phyloP scores from a whole-genome alignment of 352 stramenopile species.

The Globisporangium nunn region DNA sequence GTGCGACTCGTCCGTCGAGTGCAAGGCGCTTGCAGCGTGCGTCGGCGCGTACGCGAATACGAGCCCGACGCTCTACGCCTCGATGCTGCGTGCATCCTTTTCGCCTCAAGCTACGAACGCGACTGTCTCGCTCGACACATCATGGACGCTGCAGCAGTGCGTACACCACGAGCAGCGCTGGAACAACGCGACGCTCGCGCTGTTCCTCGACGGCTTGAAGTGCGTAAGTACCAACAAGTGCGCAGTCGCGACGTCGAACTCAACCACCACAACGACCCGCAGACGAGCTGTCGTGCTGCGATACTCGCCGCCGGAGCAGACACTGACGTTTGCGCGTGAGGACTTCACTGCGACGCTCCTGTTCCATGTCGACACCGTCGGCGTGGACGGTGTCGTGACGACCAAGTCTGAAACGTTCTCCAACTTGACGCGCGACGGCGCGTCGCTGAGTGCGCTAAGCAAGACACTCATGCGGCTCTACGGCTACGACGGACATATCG shows the following conservation, averaged over 20 bases:
- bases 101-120: not conserved
- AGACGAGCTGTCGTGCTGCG: conserved; percentile 1
- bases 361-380: conserved; percentile 1
- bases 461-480: conserved; percentile 1
- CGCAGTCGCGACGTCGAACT: not conserved
- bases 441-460: not conserved
- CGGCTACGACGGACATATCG: not conserved
- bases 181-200: not conserved
- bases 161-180: not conserved
- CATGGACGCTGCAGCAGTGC: conserved; percentile 6
- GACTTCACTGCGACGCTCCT: conserved; percentile 5
- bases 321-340: not conserved
- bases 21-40: conserved; percentile 7
- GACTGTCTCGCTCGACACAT: conserved; percentile 1
- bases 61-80: conserved; percentile 4
- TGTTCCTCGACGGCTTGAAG: conserved; percentile 10
- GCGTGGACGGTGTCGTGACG: not conserved
- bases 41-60: not conserved
- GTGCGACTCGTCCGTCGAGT: conserved; percentile 6
- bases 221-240: conserved; percentile 1
- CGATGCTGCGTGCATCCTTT: not conserved
- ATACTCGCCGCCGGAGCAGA: conserved; percentile 10
- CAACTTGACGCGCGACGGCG: not conserved
- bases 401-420: not conserved
- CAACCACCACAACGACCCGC: not conserved